Percentiles rank a stretch among this genome's conserved stretches.
Conservation (phyloP, 73 alveolate genomes). For the Paramecium pentaurelia region DNA sequence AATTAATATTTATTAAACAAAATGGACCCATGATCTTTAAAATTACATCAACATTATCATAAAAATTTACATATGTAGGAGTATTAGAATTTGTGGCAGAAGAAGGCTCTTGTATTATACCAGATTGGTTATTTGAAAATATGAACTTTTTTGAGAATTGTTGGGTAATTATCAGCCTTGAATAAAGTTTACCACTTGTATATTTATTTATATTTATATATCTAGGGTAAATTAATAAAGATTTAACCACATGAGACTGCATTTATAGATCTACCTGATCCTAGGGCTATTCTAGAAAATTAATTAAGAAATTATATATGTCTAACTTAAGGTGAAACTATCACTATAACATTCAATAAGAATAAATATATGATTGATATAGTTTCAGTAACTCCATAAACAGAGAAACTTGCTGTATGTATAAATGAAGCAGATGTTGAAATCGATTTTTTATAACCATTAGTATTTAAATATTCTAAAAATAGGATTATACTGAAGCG, state of each 20-base stretch:
- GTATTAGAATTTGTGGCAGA: constrained; percentile 94
- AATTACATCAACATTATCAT: background rate
- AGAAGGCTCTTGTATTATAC: constrained; percentile 89
- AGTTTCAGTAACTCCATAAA: constrained; percentile 78
- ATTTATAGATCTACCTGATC: constrained; percentile 91
- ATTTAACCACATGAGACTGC: constrained; percentile 95
- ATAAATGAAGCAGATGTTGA: constrained; percentile 93
- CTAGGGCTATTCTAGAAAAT: constrained; percentile 91
- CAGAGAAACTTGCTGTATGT: constrained; percentile 73
- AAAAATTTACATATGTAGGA: constrained; percentile 85
- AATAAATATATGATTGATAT: constrained; percentile 85
- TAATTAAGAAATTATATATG: constrained; percentile 89
- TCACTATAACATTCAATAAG: constrained; percentile 78
- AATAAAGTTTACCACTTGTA: constrained; percentile 67
- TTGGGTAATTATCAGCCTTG: constrained; percentile 69
- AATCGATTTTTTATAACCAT: constrained; percentile 93
- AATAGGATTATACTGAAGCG: constrained; percentile 85
- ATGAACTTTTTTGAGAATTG: constrained; percentile 81
- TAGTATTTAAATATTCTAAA: background rate
- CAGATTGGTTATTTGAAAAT: constrained; percentile 92
- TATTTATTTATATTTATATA: background rate
- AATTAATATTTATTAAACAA: background rate
- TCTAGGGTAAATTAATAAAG: constrained; percentile 81
- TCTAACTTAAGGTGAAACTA: constrained; percentile 94
- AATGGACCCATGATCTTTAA: constrained; percentile 58